A percentile compares a stretch with the other conserved stretches of the same genome.
Conservation (phyloP, 345 rosid genomes). For the Salix brachista region DNA sequence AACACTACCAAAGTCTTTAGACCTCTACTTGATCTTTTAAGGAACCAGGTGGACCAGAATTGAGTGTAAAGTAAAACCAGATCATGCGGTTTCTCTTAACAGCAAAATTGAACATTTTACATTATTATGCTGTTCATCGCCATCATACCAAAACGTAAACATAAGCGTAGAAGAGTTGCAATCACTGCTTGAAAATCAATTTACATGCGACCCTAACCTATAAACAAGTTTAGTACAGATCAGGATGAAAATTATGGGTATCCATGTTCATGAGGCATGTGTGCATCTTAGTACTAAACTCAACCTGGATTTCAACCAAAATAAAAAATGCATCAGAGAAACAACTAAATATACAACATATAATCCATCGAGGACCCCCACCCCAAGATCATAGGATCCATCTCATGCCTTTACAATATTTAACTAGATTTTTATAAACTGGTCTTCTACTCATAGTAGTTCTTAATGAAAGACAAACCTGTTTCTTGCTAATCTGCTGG, state of each 20-base stretch:
- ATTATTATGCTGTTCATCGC: background rate
- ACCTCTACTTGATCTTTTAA: background rate
- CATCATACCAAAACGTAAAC: background rate
- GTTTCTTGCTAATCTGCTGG: slow-evolving; percentile 60
- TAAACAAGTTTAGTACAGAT: background rate
- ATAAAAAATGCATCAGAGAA: background rate
- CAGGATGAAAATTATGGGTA: background rate
- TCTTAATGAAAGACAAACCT: slow-evolving; percentile 38
- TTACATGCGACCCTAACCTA: background rate
- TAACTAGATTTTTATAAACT: background rate
- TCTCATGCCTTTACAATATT: background rate
- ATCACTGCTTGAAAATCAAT: background rate
- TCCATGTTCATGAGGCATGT: background rate
- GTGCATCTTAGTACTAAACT: slow-evolving; percentile 5
- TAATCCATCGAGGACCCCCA: background rate
- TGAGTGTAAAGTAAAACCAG: background rate
- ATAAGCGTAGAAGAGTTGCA: background rate
- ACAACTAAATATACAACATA: background rate
- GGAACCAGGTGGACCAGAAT: background rate
- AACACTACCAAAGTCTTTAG: background rate
- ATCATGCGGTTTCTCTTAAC: background rate
- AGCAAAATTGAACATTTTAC: background rate
- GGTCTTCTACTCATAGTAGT: background rate
- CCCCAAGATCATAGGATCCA: background rate
- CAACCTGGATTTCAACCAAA: slow-evolving; percentile 8